These are phyloP conservation scores for Cynara cardunculus DNA, from an alignment of 129 eudicot species.

Conservation along the genomic window DNA sequence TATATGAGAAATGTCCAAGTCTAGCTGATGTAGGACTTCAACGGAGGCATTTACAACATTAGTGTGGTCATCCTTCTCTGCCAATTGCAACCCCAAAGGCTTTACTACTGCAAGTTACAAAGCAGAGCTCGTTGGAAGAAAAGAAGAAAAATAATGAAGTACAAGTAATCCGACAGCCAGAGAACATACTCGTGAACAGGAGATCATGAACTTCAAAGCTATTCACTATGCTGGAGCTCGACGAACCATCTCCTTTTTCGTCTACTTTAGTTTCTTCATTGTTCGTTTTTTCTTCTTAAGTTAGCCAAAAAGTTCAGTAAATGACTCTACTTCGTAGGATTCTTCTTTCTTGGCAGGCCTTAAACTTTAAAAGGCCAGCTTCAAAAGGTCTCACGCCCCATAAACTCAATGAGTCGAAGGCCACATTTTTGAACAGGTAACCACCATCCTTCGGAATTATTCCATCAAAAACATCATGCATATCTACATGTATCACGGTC, in stretches of 20 bases:
- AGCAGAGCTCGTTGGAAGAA: background rate
- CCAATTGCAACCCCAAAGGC: slow-evolving; percentile 74
- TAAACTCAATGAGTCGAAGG: slow-evolving; percentile 58
- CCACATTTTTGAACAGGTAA: slow-evolving; percentile 66
- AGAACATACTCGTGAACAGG: slow-evolving; percentile 69
- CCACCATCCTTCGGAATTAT: slow-evolving; percentile 92
- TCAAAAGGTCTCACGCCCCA: slow-evolving; percentile 68
- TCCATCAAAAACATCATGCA: slow-evolving; percentile 75
- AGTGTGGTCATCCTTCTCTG: slow-evolving; percentile 54
- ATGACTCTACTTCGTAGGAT: slow-evolving; percentile 59
- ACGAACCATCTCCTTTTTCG: slow-evolving; percentile 60
- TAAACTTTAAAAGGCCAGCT: slow-evolving; percentile 70
- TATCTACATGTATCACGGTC: slow-evolving; percentile 63
- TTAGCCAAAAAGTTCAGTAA: slow-evolving; percentile 74
- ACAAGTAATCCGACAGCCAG: background rate
- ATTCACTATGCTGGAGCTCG: slow-evolving; percentile 3
- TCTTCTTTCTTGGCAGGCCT: slow-evolving; percentile 49
- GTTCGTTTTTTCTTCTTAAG: slow-evolving; percentile 31
- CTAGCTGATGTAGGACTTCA: too few species aligned
- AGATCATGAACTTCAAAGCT: too few species aligned
- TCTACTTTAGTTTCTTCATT: slow-evolving; percentile 39
- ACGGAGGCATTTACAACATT: slow-evolving; percentile 48
- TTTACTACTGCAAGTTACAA: slow-evolving; percentile 53
- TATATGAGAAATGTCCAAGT: too few species aligned
- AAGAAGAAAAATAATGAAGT: background rate